These are phyloP conservation scores for Gleditsia sinensis DNA, from an alignment of 306 rosid species.

Conservation along the genomic window DNA sequence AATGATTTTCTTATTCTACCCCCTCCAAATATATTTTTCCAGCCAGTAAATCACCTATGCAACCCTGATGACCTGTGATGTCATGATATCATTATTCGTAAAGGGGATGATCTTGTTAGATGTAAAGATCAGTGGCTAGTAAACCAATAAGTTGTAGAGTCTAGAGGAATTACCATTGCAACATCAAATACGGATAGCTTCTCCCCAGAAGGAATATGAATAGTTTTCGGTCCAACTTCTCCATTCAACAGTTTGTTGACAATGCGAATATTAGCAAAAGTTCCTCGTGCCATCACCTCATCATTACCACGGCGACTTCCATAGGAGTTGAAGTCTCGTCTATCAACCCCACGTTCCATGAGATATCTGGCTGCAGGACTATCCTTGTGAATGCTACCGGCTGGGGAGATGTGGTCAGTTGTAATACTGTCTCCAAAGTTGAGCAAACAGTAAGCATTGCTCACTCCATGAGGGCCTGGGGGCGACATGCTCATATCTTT, in stretches of 20 bases:
- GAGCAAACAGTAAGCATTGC: conserved; percentile 83
- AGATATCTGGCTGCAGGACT: conserved; percentile 96
- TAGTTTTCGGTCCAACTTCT: conserved; percentile 94
- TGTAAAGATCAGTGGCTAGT: conserved; percentile 15
- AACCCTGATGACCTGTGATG: not conserved
- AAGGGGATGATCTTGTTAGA: not conserved
- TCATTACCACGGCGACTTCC: conserved; percentile 99
- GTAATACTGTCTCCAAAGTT: conserved; percentile 98
- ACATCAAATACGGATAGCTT: conserved; percentile 88
- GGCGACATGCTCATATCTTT: conserved; percentile 94
- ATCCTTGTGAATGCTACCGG: conserved; percentile 97
- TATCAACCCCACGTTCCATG: conserved; percentile 80
- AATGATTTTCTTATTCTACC: not conserved
- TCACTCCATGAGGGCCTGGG: conserved; percentile 86
- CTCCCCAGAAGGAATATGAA: conserved; percentile 86
- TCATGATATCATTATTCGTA: not conserved
- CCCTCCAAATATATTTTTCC: not conserved
- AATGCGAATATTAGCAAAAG: conserved; percentile 92
- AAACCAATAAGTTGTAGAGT: conserved; percentile 16
- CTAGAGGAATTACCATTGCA: conserved; percentile 61
- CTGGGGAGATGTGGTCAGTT: conserved; percentile 98
- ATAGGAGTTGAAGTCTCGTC: conserved; percentile 94
- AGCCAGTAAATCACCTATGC: not conserved
- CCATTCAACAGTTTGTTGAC: conserved; percentile 90
- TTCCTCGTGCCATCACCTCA: conserved; percentile 92